Conservation (phyloP, 176 grass and related monocot genomes). For the Aegilops umbellulata region DNA sequence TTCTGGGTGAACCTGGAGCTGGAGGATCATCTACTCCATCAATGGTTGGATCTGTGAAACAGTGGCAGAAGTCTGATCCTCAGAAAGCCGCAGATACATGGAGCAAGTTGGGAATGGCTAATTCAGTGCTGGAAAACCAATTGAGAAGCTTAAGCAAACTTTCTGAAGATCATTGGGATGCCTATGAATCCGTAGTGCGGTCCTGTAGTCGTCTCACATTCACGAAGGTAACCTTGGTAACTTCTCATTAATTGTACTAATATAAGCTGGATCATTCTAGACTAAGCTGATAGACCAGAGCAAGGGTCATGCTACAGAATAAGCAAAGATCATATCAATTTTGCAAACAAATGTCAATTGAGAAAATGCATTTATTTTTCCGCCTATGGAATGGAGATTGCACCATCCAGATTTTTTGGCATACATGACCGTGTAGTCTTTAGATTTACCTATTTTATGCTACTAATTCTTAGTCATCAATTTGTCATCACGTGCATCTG, state of each 20-base stretch:
- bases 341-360: neutral
- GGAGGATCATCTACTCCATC: slow-evolving; percentile 97
- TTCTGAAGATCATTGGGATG: slow-evolving; percentile 54
- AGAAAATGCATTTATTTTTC: neutral
- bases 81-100: slow-evolving; percentile 80
- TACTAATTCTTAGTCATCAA: neutral
- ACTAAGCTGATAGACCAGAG: neutral
- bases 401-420: neutral
- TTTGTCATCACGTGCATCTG: neutral
- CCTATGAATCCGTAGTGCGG: slow-evolving; percentile 51
- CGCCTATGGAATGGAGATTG: neutral
- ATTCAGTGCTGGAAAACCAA: slow-evolving; percentile 67
- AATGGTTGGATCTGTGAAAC: slow-evolving; percentile 89
- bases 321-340: neutral
- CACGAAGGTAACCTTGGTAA: slow-evolving; percentile 50
- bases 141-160: slow-evolving; percentile 65
- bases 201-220: slow-evolving; percentile 53
- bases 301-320: neutral
- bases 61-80: slow-evolving; percentile 80
- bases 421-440: neutral
- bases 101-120: slow-evolving; percentile 61
- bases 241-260: neutral
- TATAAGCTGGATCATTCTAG: neutral
- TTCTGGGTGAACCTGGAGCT: slow-evolving; percentile 87
- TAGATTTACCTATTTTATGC: neutral